Conservation (phyloP, 108 stramenopile species). For the Nannochloropsis gaditana region DNA sequence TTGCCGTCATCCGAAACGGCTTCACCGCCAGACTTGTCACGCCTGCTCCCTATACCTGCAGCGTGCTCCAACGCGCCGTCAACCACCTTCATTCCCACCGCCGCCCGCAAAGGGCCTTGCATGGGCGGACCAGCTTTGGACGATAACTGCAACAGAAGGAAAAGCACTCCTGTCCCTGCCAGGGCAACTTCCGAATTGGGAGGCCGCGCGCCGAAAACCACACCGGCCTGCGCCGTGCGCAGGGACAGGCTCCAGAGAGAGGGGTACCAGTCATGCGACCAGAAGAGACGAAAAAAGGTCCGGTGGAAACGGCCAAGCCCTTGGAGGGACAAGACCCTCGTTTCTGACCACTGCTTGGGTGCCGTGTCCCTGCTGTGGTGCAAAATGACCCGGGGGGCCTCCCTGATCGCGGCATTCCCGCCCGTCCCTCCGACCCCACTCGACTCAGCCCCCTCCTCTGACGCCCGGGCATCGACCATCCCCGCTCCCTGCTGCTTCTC, state of each 20-base stretch:
- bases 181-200: constrained; percentile 34
- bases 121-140: not conserved
- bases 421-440: not conserved
- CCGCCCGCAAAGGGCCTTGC: constrained; percentile 23
- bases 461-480: not conserved
- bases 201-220: not conserved
- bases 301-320: constrained; percentile 33
- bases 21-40: not conserved
- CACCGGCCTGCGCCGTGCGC: not conserved
- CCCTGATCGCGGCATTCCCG: constrained; percentile 29
- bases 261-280: constrained; percentile 22
- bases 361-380: constrained; percentile 43
- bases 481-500: not conserved
- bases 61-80: constrained; percentile 35
- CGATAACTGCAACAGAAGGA: constrained; percentile 22
- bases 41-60: not conserved
- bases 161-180: constrained; percentile 30
- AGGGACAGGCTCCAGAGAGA: not conserved
- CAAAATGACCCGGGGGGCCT: constrained; percentile 28
- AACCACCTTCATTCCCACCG: constrained; percentile 38
- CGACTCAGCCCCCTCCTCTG: too few relatives aligned
- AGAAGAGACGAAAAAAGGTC: constrained; percentile 21
- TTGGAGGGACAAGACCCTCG: constrained; percentile 30
- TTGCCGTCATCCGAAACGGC: not conserved
- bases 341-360: constrained; percentile 44